Conservation (phyloP, 1,139 yeast genomes). For the Suhomyces panamericanus region DNA sequence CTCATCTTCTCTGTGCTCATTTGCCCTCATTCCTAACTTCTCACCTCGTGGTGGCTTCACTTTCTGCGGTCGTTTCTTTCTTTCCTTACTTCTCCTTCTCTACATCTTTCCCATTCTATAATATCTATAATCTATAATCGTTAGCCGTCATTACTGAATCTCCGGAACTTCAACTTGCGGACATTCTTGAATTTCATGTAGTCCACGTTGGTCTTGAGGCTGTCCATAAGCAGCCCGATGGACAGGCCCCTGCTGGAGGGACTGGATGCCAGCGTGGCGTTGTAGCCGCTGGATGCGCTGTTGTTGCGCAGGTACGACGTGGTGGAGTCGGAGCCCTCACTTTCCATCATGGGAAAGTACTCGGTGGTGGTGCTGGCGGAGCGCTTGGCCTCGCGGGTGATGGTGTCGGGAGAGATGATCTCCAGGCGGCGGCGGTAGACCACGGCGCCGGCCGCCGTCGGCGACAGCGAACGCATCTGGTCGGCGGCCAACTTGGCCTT, state of each 20-base stretch:
- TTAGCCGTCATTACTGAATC: slow-evolving; percentile 20
- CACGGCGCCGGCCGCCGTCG: slow-evolving; percentile 4
- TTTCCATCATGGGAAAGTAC: slow-evolving; percentile 5
- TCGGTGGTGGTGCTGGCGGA: slow-evolving; percentile 5
- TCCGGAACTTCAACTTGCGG: slow-evolving; percentile 21
- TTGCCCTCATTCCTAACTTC: too few species aligned
- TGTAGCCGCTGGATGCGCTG: slow-evolving; percentile 10
- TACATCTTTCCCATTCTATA: background rate
- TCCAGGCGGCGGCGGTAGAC: slow-evolving; percentile 14
- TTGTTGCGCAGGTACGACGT: slow-evolving; percentile 12
- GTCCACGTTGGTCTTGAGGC: slow-evolving; percentile 22
- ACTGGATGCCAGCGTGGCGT: slow-evolving; percentile 9
- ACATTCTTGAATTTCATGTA: slow-evolving; percentile 22
- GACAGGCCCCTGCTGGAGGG: slow-evolving; percentile 22
- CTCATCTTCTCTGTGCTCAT: too few species aligned
- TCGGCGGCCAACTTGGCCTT: slow-evolving; percentile 9
- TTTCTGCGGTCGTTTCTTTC: background rate
- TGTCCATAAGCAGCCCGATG: slow-evolving; percentile 25
- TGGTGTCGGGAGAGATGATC: slow-evolving; percentile 13
- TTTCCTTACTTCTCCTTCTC: background rate
- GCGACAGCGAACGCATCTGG: slow-evolving; percentile 7
- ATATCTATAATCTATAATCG: slow-evolving; percentile 5
- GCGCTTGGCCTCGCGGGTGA: slow-evolving; percentile 4
- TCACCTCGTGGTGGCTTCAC: too few species aligned
- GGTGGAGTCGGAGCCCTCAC: slow-evolving; percentile 5